phyloP scores from a whole-genome alignment of 495 filamentous ascomycete species.

The Cladorrhinum samala region DNA sequence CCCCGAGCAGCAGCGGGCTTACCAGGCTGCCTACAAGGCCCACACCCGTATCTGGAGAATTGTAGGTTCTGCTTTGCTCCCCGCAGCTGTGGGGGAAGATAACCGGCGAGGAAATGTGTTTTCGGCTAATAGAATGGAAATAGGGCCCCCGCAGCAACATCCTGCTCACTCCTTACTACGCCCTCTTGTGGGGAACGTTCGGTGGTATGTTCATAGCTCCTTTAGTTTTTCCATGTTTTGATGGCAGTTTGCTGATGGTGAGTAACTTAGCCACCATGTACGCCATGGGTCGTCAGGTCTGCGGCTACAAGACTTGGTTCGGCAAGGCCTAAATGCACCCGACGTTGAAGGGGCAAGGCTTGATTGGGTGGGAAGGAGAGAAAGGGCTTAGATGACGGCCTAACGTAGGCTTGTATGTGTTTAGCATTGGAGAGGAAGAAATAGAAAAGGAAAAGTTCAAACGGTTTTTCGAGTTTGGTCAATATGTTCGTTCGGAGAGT shows the following conservation, averaged over 20 bases:
- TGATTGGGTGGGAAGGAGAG: constrained; percentile 12
- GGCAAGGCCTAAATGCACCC: constrained; percentile 49
- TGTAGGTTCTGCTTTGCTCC: constrained; percentile 48
- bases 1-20: constrained; percentile 72
- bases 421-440: too few relatives aligned
- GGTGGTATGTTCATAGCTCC: constrained; percentile 33
- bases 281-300: constrained; percentile 48
- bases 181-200: constrained; percentile 58
- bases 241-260: constrained; percentile 39
- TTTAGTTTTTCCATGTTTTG: constrained; percentile 14
- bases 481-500: too few relatives aligned
- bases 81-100: neutral
- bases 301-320: constrained; percentile 88
- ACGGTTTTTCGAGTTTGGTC: too few relatives aligned
- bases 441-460: too few relatives aligned
- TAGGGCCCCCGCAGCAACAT: constrained; percentile 58
- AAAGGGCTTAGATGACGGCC: neutral
- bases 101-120: too few relatives aligned
- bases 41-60: constrained; percentile 79
- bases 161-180: constrained; percentile 69
- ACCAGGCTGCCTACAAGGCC: constrained; percentile 67
- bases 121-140: too few relatives aligned
- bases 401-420: too few relatives aligned
- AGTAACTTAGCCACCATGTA: constrained; percentile 53
- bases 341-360: neutral